A percentile compares a stretch with the other conserved stretches of the same genome.
Evolutionary conservation across 108 stramenopile species (phyloP).

Genomic region (Nitzschia sp.): DNA sequence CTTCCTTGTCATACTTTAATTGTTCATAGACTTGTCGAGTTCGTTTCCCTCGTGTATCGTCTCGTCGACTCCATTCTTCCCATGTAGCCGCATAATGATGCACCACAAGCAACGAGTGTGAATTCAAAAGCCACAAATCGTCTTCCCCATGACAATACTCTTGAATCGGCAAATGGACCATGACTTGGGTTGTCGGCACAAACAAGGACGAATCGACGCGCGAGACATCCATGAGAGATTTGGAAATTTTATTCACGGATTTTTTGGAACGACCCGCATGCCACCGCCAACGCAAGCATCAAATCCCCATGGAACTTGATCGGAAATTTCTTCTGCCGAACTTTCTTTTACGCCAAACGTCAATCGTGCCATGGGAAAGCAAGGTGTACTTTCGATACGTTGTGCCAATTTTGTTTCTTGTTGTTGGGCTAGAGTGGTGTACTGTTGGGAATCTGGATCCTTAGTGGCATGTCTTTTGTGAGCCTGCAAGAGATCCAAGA

Average conservation of each 20-base stretch:
- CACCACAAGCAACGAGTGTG: slow-evolving; percentile 7
- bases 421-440: background rate
- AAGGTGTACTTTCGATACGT: background rate
- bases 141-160: slow-evolving; percentile 15
- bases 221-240: slow-evolving; percentile 7
- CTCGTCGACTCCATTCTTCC: slow-evolving; percentile 23
- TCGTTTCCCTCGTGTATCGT: slow-evolving; percentile 22
- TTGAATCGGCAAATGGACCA: slow-evolving; percentile 13
- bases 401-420: background rate
- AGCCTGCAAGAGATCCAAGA: background rate
- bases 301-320: slow-evolving; percentile 8
- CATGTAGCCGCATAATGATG: slow-evolving; percentile 30
- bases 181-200: slow-evolving; percentile 12
- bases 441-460: background rate
- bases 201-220: slow-evolving; percentile 14
- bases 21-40: background rate
- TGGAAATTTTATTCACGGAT: slow-evolving; percentile 26
- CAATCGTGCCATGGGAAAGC: slow-evolving; percentile 13
- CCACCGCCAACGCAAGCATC: slow-evolving; percentile 16
- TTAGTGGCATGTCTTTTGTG: background rate
- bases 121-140: background rate
- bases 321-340: background rate
- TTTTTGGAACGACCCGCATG: slow-evolving; percentile 19
- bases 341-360: slow-evolving; percentile 13
- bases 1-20: slow-evolving; percentile 7